Conservation (phyloP, 2,329 filamentous ascomycete species). For the Rasamsonia emersonii region DNA sequence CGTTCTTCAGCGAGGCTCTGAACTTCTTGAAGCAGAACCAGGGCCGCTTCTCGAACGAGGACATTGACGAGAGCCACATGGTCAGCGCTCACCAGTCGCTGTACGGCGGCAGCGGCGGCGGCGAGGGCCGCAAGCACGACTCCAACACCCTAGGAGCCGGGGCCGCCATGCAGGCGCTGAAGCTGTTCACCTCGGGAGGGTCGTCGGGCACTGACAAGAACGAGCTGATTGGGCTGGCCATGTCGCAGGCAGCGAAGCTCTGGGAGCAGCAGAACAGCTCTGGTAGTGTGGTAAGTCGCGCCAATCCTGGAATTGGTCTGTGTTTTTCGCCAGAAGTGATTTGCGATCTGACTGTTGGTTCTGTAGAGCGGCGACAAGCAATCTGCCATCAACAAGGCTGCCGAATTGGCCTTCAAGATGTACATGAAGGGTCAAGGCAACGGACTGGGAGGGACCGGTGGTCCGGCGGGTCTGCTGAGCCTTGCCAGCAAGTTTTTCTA, state of each 20-base stretch:
- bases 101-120: constrained; percentile 50
- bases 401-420: constrained; percentile 82
- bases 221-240: constrained; percentile 74
- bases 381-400: constrained; percentile 67
- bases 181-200: constrained; percentile 57
- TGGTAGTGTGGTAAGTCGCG: constrained; percentile 44
- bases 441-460: constrained; percentile 38
- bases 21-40: constrained; percentile 46
- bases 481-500: constrained; percentile 54
- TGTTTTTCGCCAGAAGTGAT: not conserved
- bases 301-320: too few relatives aligned
- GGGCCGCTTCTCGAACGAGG: constrained; percentile 38
- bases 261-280: constrained; percentile 52
- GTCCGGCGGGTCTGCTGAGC: constrained; percentile 45
- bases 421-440: constrained; percentile 69
- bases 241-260: constrained; percentile 78
- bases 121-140: constrained; percentile 42
- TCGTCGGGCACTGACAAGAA: constrained; percentile 53
- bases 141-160: constrained; percentile 33
- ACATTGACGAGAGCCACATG: constrained; percentile 57
- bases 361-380: constrained; percentile 61
- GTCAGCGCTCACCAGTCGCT: constrained; percentile 67
- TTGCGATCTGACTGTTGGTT: constrained; percentile 8
- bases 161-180: constrained; percentile 53
- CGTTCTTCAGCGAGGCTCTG: constrained; percentile 50